Base-by-base conservation (phyloP, 345 rosid species). In the Aethionema arabicum region DNA sequence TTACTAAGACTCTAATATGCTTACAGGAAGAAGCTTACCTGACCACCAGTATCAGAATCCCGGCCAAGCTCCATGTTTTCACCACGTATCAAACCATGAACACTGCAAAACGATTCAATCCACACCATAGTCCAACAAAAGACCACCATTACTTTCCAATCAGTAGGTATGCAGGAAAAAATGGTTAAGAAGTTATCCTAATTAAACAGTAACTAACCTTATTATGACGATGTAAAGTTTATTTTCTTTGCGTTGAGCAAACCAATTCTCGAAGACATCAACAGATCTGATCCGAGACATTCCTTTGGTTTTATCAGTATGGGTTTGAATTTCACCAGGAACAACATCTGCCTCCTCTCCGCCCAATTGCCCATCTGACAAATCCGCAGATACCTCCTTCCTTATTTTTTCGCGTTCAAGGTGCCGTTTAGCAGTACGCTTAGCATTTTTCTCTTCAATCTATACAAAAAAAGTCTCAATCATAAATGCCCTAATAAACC, bases 51-150 rank as follows among this genome's bases (percentile, higher is more conserved):
- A 73, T 87, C 95, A 49, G 91, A 87, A 72, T 83, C 95, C 21
- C 91, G 83, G 53, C 95, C 95, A 65, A 87, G 83, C 82, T 87
- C 91, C 95, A 85, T 87, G 70, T 83, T 85, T 70, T 79, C 91
- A 40, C 95, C 89, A 9, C 91, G 86, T 69, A 87, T 77, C 65
- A 87, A 71, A 52, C 95, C 95, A 72, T 87, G 91, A 74, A 87
- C 85, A 68, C 95, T 85, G 83, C 79, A 83, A 33, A 32, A 47
- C 59, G 46, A 72, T 58, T 58, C 55, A 55, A 32, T 56, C 8
- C 21, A 11, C n/a, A 62, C 27, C 8, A 11, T n/a, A 61, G n/a
- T 5, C 36, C 32, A 49, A 49, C 58, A 57, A 48, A 11, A 37
- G 14, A 58, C 49, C 15, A 47, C 30, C 45, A 7, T 30, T 35